Percentiles rank a stretch among this genome's conserved stretches.
phyloP scores from a whole-genome alignment of 192 early-diverging fungal species.

The Chytriomyces confervae region DNA sequence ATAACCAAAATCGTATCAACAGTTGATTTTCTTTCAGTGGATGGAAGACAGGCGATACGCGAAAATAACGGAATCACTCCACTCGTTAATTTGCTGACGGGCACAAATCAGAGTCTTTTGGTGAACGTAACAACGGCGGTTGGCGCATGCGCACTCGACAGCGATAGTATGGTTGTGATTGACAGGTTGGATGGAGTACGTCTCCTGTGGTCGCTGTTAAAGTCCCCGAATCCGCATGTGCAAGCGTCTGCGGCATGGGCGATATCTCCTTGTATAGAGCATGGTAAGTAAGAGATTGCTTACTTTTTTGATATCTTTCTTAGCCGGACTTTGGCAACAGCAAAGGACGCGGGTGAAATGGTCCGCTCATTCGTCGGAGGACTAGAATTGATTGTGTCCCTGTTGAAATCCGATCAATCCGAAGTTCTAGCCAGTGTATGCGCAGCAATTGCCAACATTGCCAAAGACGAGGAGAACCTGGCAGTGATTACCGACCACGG shows the following conservation, averaged over 20 bases:
- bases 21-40: conserved; percentile 44
- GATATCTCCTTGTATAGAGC: conserved; percentile 72
- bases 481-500: conserved; percentile 76
- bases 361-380: conserved; percentile 73
- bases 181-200: conserved; percentile 68
- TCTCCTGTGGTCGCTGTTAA: conserved; percentile 70
- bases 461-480: conserved; percentile 72
- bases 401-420: conserved; percentile 64
- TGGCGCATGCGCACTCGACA: conserved; percentile 64
- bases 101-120: conserved; percentile 65
- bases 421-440: conserved; percentile 69
- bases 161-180: conserved; percentile 70
- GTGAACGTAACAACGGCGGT: conserved; percentile 70
- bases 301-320: background rate
- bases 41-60: conserved; percentile 63
- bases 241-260: conserved; percentile 72
- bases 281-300: conserved; percentile 51
- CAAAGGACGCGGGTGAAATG: conserved; percentile 74
- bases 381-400: conserved; percentile 69
- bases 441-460: conserved; percentile 71
- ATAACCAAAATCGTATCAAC: background rate
- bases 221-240: conserved; percentile 62
- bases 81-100: conserved; percentile 63
- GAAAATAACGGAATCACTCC: conserved; percentile 68
- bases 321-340: conserved; percentile 27